A percentile compares a stretch with the other conserved stretches of the same genome.
These are phyloP conservation scores for Leishmania guyanensis DNA, from an alignment of 208 protist genomes.

Conservation along the genomic window DNA sequence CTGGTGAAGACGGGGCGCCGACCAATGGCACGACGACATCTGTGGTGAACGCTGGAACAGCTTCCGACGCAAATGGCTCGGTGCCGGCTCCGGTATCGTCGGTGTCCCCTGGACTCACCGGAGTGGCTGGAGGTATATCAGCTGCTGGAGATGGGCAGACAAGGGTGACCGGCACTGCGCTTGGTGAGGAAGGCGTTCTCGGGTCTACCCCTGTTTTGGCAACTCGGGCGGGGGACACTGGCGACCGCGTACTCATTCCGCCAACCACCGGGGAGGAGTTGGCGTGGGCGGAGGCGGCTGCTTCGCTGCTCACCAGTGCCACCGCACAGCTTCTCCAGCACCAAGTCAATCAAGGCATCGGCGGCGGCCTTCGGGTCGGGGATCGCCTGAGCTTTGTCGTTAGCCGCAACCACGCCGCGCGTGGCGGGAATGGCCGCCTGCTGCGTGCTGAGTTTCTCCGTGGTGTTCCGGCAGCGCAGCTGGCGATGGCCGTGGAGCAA, in stretches of 20 bases:
- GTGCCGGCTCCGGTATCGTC: neutral
- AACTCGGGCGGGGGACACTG: slow-evolving; percentile 3
- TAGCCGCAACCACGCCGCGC: slow-evolving; percentile 52
- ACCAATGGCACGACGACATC: neutral
- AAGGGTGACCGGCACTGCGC: no score
- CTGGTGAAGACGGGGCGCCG: neutral
- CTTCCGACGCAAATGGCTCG: neutral
- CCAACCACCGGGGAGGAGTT: slow-evolving; percentile 37
- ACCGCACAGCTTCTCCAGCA: slow-evolving; percentile 55
- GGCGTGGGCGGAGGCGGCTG: slow-evolving; percentile 28
- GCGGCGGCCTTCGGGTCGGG: slow-evolving; percentile 30
- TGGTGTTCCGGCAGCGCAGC: slow-evolving; percentile 36
- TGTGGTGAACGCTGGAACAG: neutral
- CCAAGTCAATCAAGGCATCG: slow-evolving; percentile 42
- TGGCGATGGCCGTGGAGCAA: slow-evolving; percentile 67
- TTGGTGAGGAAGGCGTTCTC: slow-evolving; percentile 4
- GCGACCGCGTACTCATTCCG: slow-evolving; percentile 23
- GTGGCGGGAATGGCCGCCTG: slow-evolving; percentile 44
- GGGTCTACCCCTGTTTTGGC: slow-evolving; percentile 2
- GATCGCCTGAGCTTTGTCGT: slow-evolving; percentile 63
- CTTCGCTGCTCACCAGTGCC: slow-evolving; percentile 43
- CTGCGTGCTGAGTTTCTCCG: slow-evolving; percentile 72
- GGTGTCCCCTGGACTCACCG: neutral
- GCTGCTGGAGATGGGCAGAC: neutral
- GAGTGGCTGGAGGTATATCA: neutral